phyloP scores from a whole-genome alignment of 495 filamentous ascomycete species.

The Hypoxylon perforatum region DNA sequence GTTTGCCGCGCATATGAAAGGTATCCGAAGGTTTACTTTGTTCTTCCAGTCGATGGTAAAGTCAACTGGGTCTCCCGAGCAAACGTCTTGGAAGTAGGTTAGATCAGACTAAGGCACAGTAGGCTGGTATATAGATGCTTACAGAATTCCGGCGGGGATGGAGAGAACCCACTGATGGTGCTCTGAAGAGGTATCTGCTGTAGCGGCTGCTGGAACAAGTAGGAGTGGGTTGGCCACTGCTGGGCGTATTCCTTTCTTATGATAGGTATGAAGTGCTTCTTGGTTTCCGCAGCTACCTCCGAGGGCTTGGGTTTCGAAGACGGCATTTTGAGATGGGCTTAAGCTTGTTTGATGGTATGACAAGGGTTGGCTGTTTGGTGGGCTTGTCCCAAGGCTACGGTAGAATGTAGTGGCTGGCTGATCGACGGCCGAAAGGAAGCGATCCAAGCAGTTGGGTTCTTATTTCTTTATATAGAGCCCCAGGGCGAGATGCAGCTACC shows the following conservation, averaged over 20 bases:
- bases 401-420: conserved; percentile 6
- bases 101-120: conserved; percentile 1
- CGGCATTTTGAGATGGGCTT: conserved; percentile 60
- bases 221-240: conserved; percentile 58
- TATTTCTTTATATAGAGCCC: conserved; percentile 28
- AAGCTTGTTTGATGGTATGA: conserved; percentile 2
- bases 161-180: conserved; percentile 44
- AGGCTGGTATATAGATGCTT: conserved; percentile 27
- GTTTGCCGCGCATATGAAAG: conserved; percentile 79
- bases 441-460: conserved; percentile 15
- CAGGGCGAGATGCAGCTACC: conserved; percentile 22
- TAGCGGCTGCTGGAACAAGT: conserved; percentile 59
- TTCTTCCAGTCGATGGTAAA: conserved; percentile 69
- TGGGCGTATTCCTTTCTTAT: conserved; percentile 62
- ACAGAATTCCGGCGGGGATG: conserved; percentile 56
- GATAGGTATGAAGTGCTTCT: conserved; percentile 69
- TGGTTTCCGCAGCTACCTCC: conserved; percentile 76
- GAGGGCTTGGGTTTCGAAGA: conserved; percentile 71
- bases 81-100: conserved; percentile 55
- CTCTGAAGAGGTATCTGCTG: conserved; percentile 49
- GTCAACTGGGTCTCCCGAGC: conserved; percentile 74
- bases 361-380: neutral
- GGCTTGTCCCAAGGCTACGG: neutral
- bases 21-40: conserved; percentile 56
- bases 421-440: conserved; percentile 11